phyloP scores from a whole-genome alignment of 78 protist species.

The Bigelowiella natans region DNA sequence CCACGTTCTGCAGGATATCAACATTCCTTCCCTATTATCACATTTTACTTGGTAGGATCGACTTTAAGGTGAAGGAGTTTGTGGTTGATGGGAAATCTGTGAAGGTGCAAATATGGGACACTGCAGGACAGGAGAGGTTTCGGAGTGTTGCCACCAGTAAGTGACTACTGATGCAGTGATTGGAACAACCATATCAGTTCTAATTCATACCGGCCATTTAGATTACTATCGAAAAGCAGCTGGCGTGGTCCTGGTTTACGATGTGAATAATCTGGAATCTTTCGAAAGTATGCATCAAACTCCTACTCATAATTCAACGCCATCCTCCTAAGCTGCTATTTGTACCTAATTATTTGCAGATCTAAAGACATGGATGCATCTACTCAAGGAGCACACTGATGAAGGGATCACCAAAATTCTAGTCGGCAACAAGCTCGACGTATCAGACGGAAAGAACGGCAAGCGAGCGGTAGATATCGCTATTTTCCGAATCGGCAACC shows the following conservation, averaged over 20 bases:
- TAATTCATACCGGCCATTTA: too few species aligned
- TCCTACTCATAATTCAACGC: not conserved
- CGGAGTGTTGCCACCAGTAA: not conserved
- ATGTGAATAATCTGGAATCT: not conserved
- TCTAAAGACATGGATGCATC: not conserved
- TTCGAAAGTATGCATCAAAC: not conserved
- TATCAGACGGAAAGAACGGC: not conserved
- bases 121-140: constrained; percentile 7
- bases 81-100: not conserved
- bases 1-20: too few species aligned
- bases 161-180: too few species aligned
- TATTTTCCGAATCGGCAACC: not conserved
- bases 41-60: not conserved
- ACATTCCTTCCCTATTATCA: too few species aligned
- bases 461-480: not conserved
- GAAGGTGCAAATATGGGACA: constrained; percentile 9
- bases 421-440: not conserved
- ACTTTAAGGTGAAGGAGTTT: constrained; percentile 4
- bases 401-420: not conserved
- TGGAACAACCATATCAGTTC: too few species aligned
- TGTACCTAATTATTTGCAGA: not conserved
- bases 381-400: not conserved
- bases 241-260: constrained; percentile 4
- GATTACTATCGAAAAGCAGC: not conserved
- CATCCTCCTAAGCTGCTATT: not conserved